Evolutionary conservation across 192 early-diverging fungal species (phyloP).

Genomic region (Gonapodya prolifera): DNA sequence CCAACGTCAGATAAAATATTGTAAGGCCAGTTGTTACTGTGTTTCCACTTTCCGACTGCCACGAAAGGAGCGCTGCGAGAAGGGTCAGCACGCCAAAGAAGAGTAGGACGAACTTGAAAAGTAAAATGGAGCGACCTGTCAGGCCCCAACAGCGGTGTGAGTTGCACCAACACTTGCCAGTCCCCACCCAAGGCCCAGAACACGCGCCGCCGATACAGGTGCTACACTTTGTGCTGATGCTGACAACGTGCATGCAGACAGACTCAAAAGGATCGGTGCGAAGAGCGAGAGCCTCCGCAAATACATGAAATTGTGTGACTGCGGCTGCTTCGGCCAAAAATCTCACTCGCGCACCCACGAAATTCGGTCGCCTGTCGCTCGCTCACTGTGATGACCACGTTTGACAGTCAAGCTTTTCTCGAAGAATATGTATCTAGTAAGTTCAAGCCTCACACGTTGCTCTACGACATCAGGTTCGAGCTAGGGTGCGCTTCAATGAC

Average conservation of each 20-base stretch:
- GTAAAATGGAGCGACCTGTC: no score
- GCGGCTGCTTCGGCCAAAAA: not conserved
- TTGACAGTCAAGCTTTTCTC: no score
- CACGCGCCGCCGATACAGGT: not conserved
- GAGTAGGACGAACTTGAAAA: not conserved
- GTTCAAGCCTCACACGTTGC: no score
- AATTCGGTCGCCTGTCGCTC: no score
- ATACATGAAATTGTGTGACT: conserved; percentile 35
- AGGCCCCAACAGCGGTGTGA: not conserved
- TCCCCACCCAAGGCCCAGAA: not conserved
- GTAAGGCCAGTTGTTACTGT: not conserved
- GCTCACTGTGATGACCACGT: no score
- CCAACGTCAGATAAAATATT: not conserved
- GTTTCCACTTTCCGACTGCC: not conserved
- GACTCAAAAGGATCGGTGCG: conserved; percentile 51
- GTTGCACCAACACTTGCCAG: not conserved
- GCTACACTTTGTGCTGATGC: no score
- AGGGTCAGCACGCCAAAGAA: not conserved
- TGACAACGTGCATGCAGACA: no score
- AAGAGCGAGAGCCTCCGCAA: conserved; percentile 68
- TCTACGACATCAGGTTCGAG: no score
- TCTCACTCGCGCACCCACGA: no score
- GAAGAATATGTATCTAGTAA: no score
- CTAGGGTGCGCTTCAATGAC: no score
- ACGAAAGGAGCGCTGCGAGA: not conserved